Evolutionary conservation across 108 stramenopile species (phyloP), one percentile per base, ranked within the genome.

Genomic region (Pseudonitzschia multiseries): DNA sequence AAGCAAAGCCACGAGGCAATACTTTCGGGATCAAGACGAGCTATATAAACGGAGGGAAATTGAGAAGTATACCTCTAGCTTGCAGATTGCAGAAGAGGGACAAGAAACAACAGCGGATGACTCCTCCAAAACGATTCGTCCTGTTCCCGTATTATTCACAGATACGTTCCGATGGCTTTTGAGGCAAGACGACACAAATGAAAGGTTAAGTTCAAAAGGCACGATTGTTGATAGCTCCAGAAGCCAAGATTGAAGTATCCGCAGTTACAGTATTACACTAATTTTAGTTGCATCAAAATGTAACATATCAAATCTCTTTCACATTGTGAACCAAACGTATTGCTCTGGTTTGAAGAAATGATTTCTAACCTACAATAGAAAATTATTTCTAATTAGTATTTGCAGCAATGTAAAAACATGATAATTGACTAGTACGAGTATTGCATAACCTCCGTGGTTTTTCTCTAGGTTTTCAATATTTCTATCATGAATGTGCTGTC

Each of bases 131-230:
- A 54, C 59, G 43, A 79, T 85, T 17, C 69, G 65, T 27, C 79
- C 83, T 2, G 77, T 72, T 21, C 83, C 83, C 13, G 79, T 84
- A 14, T 60, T 84, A 20, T 84, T 84, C 43, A 78, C 83, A 1
- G 83, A 84, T 40, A 70, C 65, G 0, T 84, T 84, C 65, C 76
- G 83, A 13, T 84, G 83, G 83, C 43, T 71, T 24, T 36, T 77
- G 66, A 18, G 21, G 53, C 44, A 33, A 70, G 44, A 50, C 6
- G 66, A 26, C 42, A 14, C 18, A 9, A 17, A 40, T 33, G 20
- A 62, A 40, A 9, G 26, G 2, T 18, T 31, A 5, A 14, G 14
- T 8, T 62, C 1, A 4, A 33, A 40, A 13, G 61, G 31, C 15
- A 10, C 32, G 0, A 62, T 32, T 28, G 36, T 14, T 17, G 33